Conservation (phyloP, 176 grass and related monocot species). For the Carex cristatella region DNA sequence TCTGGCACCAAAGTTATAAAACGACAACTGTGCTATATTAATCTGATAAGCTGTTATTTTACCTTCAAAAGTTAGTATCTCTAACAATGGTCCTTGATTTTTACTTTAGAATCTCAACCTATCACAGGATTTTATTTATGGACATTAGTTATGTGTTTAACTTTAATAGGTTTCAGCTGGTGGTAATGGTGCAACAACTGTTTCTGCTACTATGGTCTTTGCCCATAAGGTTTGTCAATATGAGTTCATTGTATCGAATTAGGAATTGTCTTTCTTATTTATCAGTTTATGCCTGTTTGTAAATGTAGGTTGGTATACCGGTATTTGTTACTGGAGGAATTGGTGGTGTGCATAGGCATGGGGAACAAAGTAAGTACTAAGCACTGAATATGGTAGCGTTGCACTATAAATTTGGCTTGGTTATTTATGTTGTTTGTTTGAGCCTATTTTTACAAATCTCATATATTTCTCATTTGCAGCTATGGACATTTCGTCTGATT, state of each 20-base stretch:
- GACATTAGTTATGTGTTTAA: background rate
- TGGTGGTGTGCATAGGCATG: conserved; percentile 83
- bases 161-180: conserved; percentile 58
- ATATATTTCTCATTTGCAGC: conserved; percentile 43
- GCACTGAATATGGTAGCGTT: background rate
- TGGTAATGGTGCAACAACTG: conserved; percentile 79
- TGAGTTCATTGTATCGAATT: background rate
- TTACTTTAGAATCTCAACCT: background rate
- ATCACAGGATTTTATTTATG: background rate
- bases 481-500: conserved; percentile 93
- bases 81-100: background rate
- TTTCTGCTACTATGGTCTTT: conserved; percentile 94
- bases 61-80: background rate
- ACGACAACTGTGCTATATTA: background rate
- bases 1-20: background rate
- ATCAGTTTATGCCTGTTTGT: background rate
- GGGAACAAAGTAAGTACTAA: conserved; percentile 68
- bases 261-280: background rate
- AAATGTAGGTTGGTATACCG: conserved; percentile 75
- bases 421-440: background rate
- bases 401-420: background rate
- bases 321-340: conserved; percentile 84
- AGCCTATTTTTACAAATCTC: background rate
- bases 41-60: background rate
- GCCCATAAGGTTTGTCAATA: conserved; percentile 55